Evolutionary conservation across 805 yeast genomes (phyloP).

Genomic region (Myxozyma monticola): DNA sequence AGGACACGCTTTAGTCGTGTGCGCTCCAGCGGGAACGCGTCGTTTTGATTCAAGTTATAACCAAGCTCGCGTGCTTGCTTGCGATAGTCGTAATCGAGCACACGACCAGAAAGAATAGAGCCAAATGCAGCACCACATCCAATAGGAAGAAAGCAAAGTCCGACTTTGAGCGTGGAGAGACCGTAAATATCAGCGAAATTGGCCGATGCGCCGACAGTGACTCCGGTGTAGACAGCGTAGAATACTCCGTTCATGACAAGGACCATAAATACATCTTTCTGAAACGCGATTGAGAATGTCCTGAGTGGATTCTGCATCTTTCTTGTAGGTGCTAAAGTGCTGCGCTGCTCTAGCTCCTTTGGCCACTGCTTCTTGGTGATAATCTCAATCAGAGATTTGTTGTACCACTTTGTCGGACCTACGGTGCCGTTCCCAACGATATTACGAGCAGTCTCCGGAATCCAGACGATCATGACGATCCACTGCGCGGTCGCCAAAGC

Average conservation of each 20-base stretch:
- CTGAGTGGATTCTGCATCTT: constrained; percentile 5
- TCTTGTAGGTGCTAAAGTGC: neutral
- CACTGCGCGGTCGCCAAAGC: constrained; percentile 56
- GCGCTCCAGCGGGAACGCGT: constrained; percentile 26
- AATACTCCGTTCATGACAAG: constrained; percentile 1
- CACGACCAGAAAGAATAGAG: constrained; percentile 57
- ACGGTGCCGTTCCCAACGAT: constrained; percentile 76
- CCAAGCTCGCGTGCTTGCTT: neutral
- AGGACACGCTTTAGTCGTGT: constrained; percentile 20
- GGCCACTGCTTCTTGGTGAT: neutral
- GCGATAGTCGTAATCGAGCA: constrained; percentile 39
- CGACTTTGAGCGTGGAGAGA: constrained; percentile 57
- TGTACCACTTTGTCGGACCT: constrained; percentile 43
- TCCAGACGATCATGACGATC: constrained; percentile 38
- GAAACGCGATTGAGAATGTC: neutral
- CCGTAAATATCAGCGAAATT: constrained; percentile 52
- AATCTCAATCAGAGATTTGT: constrained; percentile 1
- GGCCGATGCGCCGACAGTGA: constrained; percentile 46
- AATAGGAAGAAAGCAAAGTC: constrained; percentile 72
- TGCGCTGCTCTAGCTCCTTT: neutral
- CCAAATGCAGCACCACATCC: constrained; percentile 71
- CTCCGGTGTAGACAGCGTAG: constrained; percentile 2
- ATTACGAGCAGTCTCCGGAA: constrained; percentile 76
- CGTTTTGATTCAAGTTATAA: neutral
- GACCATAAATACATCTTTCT: constrained; percentile 7